These are phyloP conservation scores for Ceriops zippeliana DNA, from an alignment of 345 rosid genomes.

Conservation along the genomic window DNA sequence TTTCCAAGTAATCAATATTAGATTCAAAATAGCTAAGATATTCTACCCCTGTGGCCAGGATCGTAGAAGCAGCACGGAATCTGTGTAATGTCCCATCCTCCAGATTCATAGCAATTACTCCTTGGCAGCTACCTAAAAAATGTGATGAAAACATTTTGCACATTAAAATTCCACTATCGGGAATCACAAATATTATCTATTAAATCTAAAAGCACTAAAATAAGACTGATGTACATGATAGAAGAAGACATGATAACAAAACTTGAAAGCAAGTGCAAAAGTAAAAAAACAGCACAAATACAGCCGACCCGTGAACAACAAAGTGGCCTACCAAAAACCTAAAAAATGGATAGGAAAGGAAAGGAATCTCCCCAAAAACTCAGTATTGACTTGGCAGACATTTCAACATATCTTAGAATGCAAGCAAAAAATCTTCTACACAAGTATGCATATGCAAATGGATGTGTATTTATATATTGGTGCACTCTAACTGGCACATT, in stretches of 20 bases:
- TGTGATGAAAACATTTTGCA: slow-evolving; percentile 19
- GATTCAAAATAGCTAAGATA: background rate
- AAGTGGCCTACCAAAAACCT: background rate
- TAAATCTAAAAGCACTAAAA: no score
- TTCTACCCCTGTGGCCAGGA: slow-evolving; percentile 91
- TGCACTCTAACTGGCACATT: no score
- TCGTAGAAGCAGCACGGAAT: slow-evolving; percentile 71
- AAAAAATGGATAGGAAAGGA: background rate
- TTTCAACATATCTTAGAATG: background rate
- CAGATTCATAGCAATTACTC: slow-evolving; percentile 91
- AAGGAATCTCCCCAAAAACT: background rate
- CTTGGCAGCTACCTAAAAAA: slow-evolving; percentile 85
- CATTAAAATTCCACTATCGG: background rate
- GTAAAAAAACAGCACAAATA: background rate
- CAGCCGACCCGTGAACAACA: background rate
- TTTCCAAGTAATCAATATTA: background rate
- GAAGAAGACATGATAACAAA: no score
- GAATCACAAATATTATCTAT: background rate
- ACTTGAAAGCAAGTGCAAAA: no score
- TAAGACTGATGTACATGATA: no score
- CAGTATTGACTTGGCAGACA: background rate
- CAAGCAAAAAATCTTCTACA: background rate
- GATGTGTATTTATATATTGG: no score
- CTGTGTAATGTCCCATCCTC: slow-evolving; percentile 97
- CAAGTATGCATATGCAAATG: no score